Evolutionary conservation across 805 yeast genomes (phyloP).

Genomic region (Candida tibetensis): DNA sequence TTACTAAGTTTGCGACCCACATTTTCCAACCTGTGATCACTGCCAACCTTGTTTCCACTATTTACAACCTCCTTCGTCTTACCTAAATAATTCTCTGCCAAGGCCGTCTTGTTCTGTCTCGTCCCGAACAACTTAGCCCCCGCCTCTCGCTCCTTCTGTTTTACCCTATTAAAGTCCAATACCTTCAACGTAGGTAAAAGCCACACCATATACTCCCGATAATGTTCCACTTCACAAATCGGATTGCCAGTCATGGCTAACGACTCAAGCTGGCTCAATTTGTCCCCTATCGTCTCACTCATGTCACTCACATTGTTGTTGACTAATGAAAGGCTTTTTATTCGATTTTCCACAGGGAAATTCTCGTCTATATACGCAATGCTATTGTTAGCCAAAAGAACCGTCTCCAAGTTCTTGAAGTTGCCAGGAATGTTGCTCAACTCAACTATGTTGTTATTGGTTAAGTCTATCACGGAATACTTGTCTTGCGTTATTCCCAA

Average conservation of each 20-base stretch:
- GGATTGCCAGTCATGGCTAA: constrained; percentile 61
- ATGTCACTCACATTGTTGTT: constrained; percentile 51
- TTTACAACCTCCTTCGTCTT: constrained; percentile 3
- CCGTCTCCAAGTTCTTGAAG: constrained; percentile 41
- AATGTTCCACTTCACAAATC: constrained; percentile 47
- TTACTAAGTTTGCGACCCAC: constrained; percentile 48
- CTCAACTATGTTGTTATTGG: constrained; percentile 66
- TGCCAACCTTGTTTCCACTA: constrained; percentile 12
- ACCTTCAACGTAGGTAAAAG: constrained; percentile 59
- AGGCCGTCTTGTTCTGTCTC: constrained; percentile 17
- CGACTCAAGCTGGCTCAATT: constrained; percentile 42
- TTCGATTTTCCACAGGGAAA: constrained; percentile 38
- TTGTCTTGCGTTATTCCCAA: constrained; percentile 28
- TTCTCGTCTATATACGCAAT: constrained; percentile 42
- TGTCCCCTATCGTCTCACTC: constrained; percentile 26
- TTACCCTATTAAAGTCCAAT: constrained; percentile 67
- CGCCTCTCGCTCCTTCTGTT: constrained; percentile 46
- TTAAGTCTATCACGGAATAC: constrained; percentile 62
- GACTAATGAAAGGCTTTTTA: constrained; percentile 47
- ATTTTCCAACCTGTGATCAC: constrained; percentile 28
- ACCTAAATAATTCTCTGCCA: constrained; percentile 13
- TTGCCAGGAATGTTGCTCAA: constrained; percentile 48
- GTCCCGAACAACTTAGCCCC: constrained; percentile 45
- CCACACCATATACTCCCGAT: constrained; percentile 60
- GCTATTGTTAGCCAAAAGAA: constrained; percentile 64